Percentiles rank a stretch among this genome's conserved stretches.
Evolutionary conservation across 2,329 filamentous ascomycete species (phyloP).

Genomic region (Scopulariopsis brevicaulis): DNA sequence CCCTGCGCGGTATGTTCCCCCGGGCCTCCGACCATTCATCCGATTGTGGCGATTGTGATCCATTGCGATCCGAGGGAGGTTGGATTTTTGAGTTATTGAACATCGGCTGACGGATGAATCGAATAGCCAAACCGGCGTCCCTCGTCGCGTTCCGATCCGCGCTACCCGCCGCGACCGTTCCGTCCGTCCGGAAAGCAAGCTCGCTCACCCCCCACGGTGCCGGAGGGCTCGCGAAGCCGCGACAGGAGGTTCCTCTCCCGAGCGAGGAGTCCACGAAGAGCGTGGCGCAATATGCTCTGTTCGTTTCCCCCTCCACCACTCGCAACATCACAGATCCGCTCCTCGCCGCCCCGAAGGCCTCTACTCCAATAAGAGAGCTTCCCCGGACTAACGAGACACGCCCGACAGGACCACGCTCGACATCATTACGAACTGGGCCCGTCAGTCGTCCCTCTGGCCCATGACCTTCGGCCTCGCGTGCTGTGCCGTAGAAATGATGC

Average conservation of each 20-base stretch:
- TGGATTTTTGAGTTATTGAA: background rate
- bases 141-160: constrained; percentile 23
- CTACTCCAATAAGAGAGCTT: no score
- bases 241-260: constrained; percentile 63
- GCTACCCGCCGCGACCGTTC: constrained; percentile 54
- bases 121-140: constrained; percentile 2
- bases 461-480: constrained; percentile 84
- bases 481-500: constrained; percentile 91
- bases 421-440: constrained; percentile 72
- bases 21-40: background rate
- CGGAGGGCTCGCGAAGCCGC: constrained; percentile 34
- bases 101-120: background rate
- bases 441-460: constrained; percentile 81
- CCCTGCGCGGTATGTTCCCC: constrained; percentile 4
- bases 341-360: background rate
- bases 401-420: constrained; percentile 60
- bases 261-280: constrained; percentile 75
- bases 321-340: background rate
- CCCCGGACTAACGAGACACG: background rate
- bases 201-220: constrained; percentile 41
- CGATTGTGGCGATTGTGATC: background rate
- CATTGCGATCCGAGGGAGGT: background rate
- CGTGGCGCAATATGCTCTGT: constrained; percentile 77
- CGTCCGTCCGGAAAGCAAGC: constrained; percentile 52
- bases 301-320: constrained; percentile 27